These are phyloP conservation scores for Citrus cavaleriei DNA, from an alignment of 345 rosid genomes.

Conservation along the genomic window DNA sequence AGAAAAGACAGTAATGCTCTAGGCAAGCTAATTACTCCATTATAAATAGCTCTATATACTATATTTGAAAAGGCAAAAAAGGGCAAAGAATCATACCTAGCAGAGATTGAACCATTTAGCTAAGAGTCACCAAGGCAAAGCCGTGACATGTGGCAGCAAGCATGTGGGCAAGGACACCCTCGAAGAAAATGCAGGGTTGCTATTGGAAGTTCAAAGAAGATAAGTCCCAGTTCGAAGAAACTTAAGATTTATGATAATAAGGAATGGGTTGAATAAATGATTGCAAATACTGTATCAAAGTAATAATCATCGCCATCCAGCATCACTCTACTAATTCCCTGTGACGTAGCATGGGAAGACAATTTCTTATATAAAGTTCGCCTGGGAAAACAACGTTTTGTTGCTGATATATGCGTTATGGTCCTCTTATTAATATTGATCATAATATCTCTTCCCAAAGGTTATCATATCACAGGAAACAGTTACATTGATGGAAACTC, in stretches of 20 bases:
- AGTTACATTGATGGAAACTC: slow-evolving; percentile 26
- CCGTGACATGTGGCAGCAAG: not conserved
- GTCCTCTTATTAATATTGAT: not conserved
- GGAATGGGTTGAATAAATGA: not conserved
- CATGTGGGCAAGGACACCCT: not conserved
- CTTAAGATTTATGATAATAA: not conserved
- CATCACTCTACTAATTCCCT: not conserved
- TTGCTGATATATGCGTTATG: not conserved
- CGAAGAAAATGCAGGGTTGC: not conserved
- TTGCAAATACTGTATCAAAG: not conserved
- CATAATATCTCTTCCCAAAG: not conserved
- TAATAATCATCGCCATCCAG: not conserved
- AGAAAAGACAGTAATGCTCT: not conserved
- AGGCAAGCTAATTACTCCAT: not conserved
- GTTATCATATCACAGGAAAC: not conserved
- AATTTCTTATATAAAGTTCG: not conserved
- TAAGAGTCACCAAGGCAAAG: not conserved
- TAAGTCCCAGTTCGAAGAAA: not conserved
- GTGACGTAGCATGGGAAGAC: not conserved
- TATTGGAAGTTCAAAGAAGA: not conserved
- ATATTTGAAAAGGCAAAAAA: not conserved
- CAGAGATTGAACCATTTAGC: not conserved
- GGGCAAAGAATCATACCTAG: too few relatives aligned
- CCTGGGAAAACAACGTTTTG: not conserved
- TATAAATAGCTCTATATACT: not conserved